Evolutionary conservation across 305 asterid species (phyloP), one percentile per base, ranked within the genome.

Genomic region (Solanum hybrid): DNA sequence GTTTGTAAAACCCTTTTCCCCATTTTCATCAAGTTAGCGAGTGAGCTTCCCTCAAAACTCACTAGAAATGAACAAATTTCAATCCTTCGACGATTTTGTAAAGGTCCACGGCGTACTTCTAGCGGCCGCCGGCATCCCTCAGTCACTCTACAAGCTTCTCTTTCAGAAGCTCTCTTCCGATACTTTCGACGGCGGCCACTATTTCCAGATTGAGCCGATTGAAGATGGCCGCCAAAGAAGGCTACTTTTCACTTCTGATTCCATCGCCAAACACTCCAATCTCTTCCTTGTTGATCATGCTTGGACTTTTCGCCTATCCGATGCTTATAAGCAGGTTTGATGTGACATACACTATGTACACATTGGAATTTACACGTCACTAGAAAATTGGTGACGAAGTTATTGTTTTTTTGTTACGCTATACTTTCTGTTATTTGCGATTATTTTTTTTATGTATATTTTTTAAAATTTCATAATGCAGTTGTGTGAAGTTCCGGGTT

Each of bases 281-380:
- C 95, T 97, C 24, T 97, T 96, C 79, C 94, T 97, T 26, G 96
- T 97, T n/a, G 99, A 97, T 94, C 98, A 97, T 92, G 99, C 99
- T 78, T 97, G 99, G 98, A 95, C 98, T 61, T 97, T 97, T 93
- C 98, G 99, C 68, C 95, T 97, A 45, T 89, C 96, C 90, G 98
- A 97, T 92, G 98, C 99, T 92, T 96, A 93, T 91, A 95, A 78
- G 45, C 84, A 78, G 84, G 84, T 78, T 32, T 79, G 20, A 13
- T n/a, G 61, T 22, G 86, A 6, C 32, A 26, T 24, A 26, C 12
- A 24, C 32, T 80, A 7, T 6, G 14, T 22, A 6, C 33, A 61
- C 72, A 31, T 4, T 32, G 39, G 26, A 17, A 77, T 77, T 77
- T 77, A 32, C 24, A 78, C 15, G 37, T 79, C 14, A 79, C 37